phyloP scores from a whole-genome alignment of 2,329 filamentous ascomycete genomes.

The Macrophomina phaseolina region DNA sequence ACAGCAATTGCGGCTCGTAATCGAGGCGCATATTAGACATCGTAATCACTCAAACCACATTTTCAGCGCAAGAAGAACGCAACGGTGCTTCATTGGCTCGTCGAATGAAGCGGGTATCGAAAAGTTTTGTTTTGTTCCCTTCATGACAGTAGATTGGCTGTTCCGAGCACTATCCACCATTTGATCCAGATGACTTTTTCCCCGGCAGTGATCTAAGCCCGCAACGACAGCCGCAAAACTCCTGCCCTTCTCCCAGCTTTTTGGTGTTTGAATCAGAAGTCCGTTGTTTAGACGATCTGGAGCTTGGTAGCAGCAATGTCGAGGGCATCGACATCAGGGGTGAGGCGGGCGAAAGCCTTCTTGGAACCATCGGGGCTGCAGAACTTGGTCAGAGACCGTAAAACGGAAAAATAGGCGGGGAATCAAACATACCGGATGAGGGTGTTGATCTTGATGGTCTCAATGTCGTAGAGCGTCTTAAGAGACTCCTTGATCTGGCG shows the following conservation, averaged over 20 bases:
- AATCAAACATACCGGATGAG: conserved; percentile 77
- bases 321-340: conserved; percentile 94
- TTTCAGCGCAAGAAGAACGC: conserved; percentile 23
- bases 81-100: conserved; percentile 27
- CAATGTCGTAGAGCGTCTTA: conserved; percentile 99
- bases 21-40: neutral
- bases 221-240: conserved; percentile 26
- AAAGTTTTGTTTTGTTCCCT: conserved; percentile 16
- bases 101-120: conserved; percentile 26
- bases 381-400: neutral
- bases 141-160: conserved; percentile 29
- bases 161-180: conserved; percentile 28
- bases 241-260: conserved; percentile 21
- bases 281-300: conserved; percentile 79
- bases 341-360: conserved; percentile 98
- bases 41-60: conserved; percentile 9
- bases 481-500: conserved; percentile 97
- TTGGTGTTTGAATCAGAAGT: conserved; percentile 1
- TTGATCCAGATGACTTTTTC: conserved; percentile 28
- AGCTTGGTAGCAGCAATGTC: conserved; percentile 99
- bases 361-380: conserved; percentile 89
- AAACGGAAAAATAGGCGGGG: neutral
- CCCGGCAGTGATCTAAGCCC: conserved; percentile 22
- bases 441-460: conserved; percentile 99
- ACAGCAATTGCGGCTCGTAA: neutral